Base-by-base conservation (phyloP, 805 yeast species). In the Zygoascus ofunaensis region DNA sequence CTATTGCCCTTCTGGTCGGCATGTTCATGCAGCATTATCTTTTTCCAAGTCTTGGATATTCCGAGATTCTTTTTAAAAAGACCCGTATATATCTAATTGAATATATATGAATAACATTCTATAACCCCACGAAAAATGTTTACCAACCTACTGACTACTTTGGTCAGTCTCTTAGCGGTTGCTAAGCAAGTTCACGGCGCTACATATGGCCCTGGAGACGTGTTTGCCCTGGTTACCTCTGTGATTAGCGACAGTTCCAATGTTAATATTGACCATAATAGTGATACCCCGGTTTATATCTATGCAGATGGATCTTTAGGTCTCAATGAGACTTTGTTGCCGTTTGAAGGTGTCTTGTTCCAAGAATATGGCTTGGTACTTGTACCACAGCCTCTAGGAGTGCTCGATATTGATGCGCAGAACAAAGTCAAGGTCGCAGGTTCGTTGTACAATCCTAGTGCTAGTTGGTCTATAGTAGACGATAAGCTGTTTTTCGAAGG, bases 361-460 rank as follows among this genome's bases (percentile, higher is more conserved):
- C 46, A 50, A 17, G 60, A 57, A 39, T 55, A 51, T 43, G 54
- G 55, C 14, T 44, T 57, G 4, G 37, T 57, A 15, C 18, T 56
- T 20, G 54, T 49, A 26, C 60, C 60, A 3, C 57, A 55, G 47
- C 61, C 61, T 2, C 41, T 55, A 22, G 43, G 41, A n/a, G 49
- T 49, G 4, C 46, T 57, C 20, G 53, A 56, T 42, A 37, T 53
- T 15, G 48, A 47, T 38, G 50, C 46, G 17, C 46, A 53, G 22
- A 50, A 51, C 30, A 47, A 54, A 17, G 32, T 49, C 8, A 42
- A 47, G 24, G 44, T 56, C 19, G 49, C 48, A 42, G 53, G 50
- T 41, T 48, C 55, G 15, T 46, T 57, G 35, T 55, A 41, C 42
- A 44, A 47, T 43, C 57, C 59, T 8, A 37, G 48, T 15, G 47